Evolutionary conservation across 1,284 basidiomycete genomes (phyloP).

Genomic region (Cutaneotrichosporon daszewskae): DNA sequence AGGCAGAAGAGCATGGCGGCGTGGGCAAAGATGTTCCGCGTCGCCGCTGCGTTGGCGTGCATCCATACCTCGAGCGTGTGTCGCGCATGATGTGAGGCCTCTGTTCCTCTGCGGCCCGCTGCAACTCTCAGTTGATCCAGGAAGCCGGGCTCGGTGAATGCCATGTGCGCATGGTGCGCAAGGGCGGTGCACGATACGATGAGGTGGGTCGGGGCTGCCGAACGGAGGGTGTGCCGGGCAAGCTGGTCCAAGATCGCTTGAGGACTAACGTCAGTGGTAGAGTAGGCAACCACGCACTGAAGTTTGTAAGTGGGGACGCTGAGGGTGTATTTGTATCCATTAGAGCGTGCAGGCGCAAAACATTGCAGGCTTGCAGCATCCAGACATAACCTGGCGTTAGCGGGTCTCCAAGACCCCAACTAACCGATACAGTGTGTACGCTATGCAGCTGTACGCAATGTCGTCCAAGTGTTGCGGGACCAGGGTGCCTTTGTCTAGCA

Average conservation of each 20-base stretch:
- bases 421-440: slow-evolving; percentile 21
- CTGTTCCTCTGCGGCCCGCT: slow-evolving; percentile 15
- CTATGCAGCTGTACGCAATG: slow-evolving; percentile 13
- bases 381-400: slow-evolving; percentile 18
- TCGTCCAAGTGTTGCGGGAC: slow-evolving; percentile 13
- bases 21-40: slow-evolving; percentile 18
- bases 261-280: slow-evolving; percentile 3
- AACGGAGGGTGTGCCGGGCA: slow-evolving; percentile 12
- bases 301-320: slow-evolving; percentile 5
- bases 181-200: slow-evolving; percentile 21
- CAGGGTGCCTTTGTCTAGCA: slow-evolving; percentile 16
- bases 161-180: slow-evolving; percentile 21
- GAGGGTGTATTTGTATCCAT: slow-evolving; percentile 4
- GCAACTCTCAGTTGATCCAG: slow-evolving; percentile 22
- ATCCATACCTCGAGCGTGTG: slow-evolving; percentile 10
- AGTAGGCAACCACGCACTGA: slow-evolving; percentile 8
- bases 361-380: slow-evolving; percentile 9
- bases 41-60: slow-evolving; percentile 1
- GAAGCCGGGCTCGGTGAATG: slow-evolving; percentile 15
- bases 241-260: slow-evolving; percentile 20
- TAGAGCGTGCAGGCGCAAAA: not conserved
- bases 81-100: not conserved
- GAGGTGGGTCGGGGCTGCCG: slow-evolving; percentile 11
- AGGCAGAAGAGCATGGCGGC: slow-evolving; percentile 19
- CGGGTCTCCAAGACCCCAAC: not conserved